Evolutionary conservation across 2,329 filamentous ascomycete genomes (phyloP).

Genomic region (Xylaria sp.): DNA sequence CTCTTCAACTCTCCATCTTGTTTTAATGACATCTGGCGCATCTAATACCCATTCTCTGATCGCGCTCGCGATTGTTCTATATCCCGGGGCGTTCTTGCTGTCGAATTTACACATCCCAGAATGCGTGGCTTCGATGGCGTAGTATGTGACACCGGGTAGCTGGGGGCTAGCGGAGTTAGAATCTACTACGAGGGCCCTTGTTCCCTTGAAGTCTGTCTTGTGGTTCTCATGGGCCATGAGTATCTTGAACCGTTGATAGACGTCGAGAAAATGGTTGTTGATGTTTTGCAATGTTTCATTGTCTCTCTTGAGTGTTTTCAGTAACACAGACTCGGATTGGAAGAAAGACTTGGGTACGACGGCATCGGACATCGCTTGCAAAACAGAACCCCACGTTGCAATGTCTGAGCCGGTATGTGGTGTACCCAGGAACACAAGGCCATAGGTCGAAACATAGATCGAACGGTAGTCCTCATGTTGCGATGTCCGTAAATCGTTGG

Average conservation of each 20-base stretch:
- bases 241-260: constrained; percentile 72
- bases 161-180: constrained; percentile 71
- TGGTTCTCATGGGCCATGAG: constrained; percentile 80
- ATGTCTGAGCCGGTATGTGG: constrained; percentile 74
- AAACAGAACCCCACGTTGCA: constrained; percentile 69
- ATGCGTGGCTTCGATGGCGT: constrained; percentile 60
- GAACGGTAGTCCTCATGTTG: constrained; percentile 69
- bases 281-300: constrained; percentile 78
- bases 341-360: constrained; percentile 70
- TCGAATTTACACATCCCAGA: constrained; percentile 52
- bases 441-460: constrained; percentile 76
- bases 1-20: constrained; percentile 66
- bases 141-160: constrained; percentile 72
- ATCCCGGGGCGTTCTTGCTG: constrained; percentile 68
- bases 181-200: constrained; percentile 70
- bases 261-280: constrained; percentile 73
- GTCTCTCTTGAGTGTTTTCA: constrained; percentile 73
- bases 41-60: constrained; percentile 59
- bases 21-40: constrained; percentile 58
- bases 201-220: constrained; percentile 71
- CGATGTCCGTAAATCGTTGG: constrained; percentile 63
- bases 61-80: constrained; percentile 56
- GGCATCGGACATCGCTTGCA: constrained; percentile 71
- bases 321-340: constrained; percentile 69
- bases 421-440: constrained; percentile 77